Conservation (phyloP, 1,284 basidiomycete genomes). For the Hypsizygus ulmarius region DNA sequence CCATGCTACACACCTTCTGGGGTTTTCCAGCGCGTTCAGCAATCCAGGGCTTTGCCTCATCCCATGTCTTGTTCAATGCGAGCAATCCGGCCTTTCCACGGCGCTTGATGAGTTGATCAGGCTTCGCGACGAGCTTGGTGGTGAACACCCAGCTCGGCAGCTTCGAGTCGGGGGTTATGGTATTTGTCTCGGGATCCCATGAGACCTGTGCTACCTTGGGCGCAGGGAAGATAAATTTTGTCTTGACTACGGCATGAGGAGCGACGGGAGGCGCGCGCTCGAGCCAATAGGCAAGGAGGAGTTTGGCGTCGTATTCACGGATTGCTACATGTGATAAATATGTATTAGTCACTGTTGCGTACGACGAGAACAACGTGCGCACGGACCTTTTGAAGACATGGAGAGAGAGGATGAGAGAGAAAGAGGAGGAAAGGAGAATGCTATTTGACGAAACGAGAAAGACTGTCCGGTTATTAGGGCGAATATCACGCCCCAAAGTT, state of each 20-base stretch:
- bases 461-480: constrained; percentile 24
- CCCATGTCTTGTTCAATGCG: constrained; percentile 91
- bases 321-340: constrained; percentile 55
- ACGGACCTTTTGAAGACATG: constrained; percentile 54
- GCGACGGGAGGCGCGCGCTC: constrained; percentile 71
- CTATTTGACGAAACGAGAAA: constrained; percentile 19
- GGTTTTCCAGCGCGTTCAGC: constrained; percentile 88
- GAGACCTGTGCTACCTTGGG: constrained; percentile 79
- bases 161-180: constrained; percentile 67
- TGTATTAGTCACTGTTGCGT: constrained; percentile 6
- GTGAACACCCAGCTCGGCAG: constrained; percentile 71
- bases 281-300: constrained; percentile 92
- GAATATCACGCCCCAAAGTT: constrained; percentile 27
- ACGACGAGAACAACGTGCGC: constrained; percentile 5
- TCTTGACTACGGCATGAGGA: constrained; percentile 48
- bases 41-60: constrained; percentile 87
- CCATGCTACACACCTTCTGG: constrained; percentile 63
- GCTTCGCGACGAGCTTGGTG: constrained; percentile 89
- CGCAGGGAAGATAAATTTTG: constrained; percentile 63
- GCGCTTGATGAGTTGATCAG: constrained; percentile 99
- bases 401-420: constrained; percentile 16
- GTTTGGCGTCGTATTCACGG: constrained; percentile 94
- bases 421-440: constrained; percentile 13
- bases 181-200: constrained; percentile 83
- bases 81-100: constrained; percentile 97